Evolutionary conservation across 805 yeast genomes (phyloP).

Genomic region (Myxozyma kluyveri): DNA sequence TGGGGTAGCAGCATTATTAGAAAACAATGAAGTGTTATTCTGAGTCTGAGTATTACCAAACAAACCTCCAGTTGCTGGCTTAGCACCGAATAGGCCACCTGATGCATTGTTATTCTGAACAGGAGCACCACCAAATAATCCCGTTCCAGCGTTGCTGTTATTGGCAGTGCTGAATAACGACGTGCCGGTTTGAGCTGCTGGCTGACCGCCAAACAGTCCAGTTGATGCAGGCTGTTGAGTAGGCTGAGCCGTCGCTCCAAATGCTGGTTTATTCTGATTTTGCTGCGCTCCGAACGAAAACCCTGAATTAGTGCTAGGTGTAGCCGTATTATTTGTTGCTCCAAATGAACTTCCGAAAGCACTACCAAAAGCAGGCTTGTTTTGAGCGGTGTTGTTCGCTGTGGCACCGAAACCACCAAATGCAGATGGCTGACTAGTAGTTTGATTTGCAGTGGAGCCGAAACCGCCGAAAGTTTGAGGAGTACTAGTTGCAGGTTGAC

Average conservation of each 20-base stretch:
- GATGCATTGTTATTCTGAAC: slow-evolving; percentile 26
- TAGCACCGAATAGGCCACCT: slow-evolving; percentile 37
- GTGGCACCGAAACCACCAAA: slow-evolving; percentile 35
- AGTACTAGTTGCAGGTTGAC: slow-evolving; percentile 28
- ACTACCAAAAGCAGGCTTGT: slow-evolving; percentile 25
- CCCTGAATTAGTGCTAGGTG: slow-evolving; percentile 16
- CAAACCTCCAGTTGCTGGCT: slow-evolving; percentile 31
- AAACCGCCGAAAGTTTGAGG: slow-evolving; percentile 38
- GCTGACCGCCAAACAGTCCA: slow-evolving; percentile 11
- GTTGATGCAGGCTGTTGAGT: slow-evolving; percentile 14
- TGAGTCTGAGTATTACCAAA: slow-evolving; percentile 30
- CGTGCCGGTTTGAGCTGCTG: slow-evolving; percentile 44
- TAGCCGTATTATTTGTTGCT: slow-evolving; percentile 30
- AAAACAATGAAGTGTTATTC: slow-evolving; percentile 27
- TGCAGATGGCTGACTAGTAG: slow-evolving; percentile 32
- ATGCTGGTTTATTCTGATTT: slow-evolving; percentile 14
- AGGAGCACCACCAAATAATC: slow-evolving; percentile 31
- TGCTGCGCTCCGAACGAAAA: slow-evolving; percentile 27
- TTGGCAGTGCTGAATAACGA: slow-evolving; percentile 33
- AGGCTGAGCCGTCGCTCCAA: slow-evolving; percentile 25
- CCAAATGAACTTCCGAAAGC: slow-evolving; percentile 37
- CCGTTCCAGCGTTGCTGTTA: slow-evolving; percentile 29
- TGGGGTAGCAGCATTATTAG: slow-evolving; percentile 32
- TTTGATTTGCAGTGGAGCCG: slow-evolving; percentile 30
- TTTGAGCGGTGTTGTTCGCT: slow-evolving; percentile 30